Evolutionary conservation across 192 early-diverging fungal genomes (phyloP).

Genomic region (Phlyctochytrium planicorne): DNA sequence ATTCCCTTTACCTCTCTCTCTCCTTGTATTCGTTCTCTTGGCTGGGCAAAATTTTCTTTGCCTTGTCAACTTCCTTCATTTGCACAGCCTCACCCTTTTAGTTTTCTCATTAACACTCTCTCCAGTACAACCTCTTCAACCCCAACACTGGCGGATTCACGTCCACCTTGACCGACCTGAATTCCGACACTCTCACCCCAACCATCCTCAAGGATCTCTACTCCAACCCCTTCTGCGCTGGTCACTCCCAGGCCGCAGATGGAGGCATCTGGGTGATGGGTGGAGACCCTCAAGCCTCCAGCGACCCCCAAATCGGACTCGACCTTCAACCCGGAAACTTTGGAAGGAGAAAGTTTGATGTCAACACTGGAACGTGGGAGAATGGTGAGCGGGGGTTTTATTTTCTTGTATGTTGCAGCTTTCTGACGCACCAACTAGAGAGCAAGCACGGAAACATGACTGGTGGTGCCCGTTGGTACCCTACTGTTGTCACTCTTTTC

Average conservation of each 20-base stretch:
- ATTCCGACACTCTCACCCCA: neutral
- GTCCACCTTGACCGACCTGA: neutral
- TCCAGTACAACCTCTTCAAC: neutral
- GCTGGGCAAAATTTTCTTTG: no score
- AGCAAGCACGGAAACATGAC: slow-evolving; percentile 19
- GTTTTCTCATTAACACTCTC: neutral
- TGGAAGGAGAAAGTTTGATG: neutral
- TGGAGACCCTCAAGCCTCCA: slow-evolving; percentile 28
- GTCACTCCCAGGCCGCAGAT: slow-evolving; percentile 36
- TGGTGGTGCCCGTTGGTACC: slow-evolving; percentile 37
- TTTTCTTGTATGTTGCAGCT: neutral
- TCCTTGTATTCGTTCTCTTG: no score
- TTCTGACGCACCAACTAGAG: no score
- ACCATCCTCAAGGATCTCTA: neutral
- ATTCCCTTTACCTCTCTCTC: no score
- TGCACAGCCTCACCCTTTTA: no score
- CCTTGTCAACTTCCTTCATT: no score
- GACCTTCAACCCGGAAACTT: neutral
- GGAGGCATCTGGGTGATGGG: slow-evolving; percentile 42
- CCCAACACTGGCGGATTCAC: slow-evolving; percentile 6
- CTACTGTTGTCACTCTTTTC: slow-evolving; percentile 34
- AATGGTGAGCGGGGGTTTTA: neutral
- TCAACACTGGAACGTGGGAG: slow-evolving; percentile 7
- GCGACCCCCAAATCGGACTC: neutral
- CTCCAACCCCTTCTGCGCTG: slow-evolving; percentile 43